Evolutionary conservation across 139 green algal species (phyloP).

Genomic region (Coccomyxa sp.): DNA sequence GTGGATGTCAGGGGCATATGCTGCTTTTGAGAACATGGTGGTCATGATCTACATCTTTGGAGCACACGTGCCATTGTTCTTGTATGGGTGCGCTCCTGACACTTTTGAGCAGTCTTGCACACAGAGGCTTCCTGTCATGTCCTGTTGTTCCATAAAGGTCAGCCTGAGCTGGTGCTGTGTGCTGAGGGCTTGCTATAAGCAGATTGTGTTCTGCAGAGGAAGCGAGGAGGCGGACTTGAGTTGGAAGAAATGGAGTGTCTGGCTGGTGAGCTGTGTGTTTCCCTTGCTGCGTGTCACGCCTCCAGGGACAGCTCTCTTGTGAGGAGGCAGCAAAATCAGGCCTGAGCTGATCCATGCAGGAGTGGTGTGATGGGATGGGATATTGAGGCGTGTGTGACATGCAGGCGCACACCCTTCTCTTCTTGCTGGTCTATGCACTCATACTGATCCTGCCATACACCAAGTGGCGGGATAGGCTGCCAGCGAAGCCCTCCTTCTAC

Average conservation of each 20-base stretch:
- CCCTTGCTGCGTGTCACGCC: too few species aligned
- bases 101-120: too few species aligned
- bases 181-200: neutral
- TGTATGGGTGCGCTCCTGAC: conserved; percentile 15
- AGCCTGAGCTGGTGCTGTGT: too few species aligned
- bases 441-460: conserved; percentile 46
- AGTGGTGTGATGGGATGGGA: too few species aligned
- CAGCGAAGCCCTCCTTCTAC: conserved; percentile 51
- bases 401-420: conserved; percentile 23
- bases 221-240: conserved; percentile 20
- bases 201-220: conserved; percentile 3
- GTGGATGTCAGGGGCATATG: conserved; percentile 23
- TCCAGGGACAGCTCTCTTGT: too few species aligned
- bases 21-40: conserved; percentile 27
- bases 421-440: conserved; percentile 26
- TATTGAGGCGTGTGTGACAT: too few species aligned
- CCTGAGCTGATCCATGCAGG: too few species aligned
- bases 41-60: conserved; percentile 39
- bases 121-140: too few species aligned
- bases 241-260: conserved; percentile 57
- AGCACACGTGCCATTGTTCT: conserved; percentile 38
- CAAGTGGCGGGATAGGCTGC: conserved; percentile 32
- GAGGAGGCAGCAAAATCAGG: too few species aligned
- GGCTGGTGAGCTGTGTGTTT: conserved; percentile 31
- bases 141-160: too few species aligned